Evolutionary conservation across 163 green algal species (phyloP).

Genomic region (Chlorella variabilis): DNA sequence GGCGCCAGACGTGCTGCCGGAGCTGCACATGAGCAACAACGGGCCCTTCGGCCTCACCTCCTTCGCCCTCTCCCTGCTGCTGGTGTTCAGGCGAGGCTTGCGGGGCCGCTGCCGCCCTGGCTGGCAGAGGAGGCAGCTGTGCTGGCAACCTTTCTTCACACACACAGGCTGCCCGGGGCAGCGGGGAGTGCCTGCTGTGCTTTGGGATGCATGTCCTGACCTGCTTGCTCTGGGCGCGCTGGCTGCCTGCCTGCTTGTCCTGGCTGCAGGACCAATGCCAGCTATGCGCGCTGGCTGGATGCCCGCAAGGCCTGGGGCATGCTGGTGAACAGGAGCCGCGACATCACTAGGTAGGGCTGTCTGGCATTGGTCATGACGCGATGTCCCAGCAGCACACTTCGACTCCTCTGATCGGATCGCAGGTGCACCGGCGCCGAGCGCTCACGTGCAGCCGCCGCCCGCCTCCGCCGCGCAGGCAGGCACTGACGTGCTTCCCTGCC

Average conservation of each 20-base stretch:
- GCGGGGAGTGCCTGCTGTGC: too few relatives aligned
- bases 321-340: conserved; percentile 37
- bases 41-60: conserved; percentile 72
- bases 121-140: background rate
- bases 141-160: too few relatives aligned
- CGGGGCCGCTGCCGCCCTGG: background rate
- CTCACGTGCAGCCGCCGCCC: too few relatives aligned
- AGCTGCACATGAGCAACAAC: conserved; percentile 43
- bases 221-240: too few relatives aligned
- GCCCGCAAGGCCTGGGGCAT: conserved; percentile 37
- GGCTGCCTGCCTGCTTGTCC: background rate
- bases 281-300: conserved; percentile 43
- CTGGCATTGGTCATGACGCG: too few relatives aligned
- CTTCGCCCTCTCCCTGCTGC: conserved; percentile 82
- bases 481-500: conserved; percentile 11
- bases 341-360: conserved; percentile 52
- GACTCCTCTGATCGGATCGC: too few relatives aligned
- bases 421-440: too few relatives aligned
- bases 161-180: too few relatives aligned
- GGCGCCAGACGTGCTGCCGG: conserved; percentile 7
- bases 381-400: too few relatives aligned
- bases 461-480: background rate
- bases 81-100: conserved; percentile 51
- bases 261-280: conserved; percentile 37
- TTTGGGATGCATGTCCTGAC: too few relatives aligned